Conservation (phyloP, 352 stramenopile species). For the Phytopythium boreale region DNA sequence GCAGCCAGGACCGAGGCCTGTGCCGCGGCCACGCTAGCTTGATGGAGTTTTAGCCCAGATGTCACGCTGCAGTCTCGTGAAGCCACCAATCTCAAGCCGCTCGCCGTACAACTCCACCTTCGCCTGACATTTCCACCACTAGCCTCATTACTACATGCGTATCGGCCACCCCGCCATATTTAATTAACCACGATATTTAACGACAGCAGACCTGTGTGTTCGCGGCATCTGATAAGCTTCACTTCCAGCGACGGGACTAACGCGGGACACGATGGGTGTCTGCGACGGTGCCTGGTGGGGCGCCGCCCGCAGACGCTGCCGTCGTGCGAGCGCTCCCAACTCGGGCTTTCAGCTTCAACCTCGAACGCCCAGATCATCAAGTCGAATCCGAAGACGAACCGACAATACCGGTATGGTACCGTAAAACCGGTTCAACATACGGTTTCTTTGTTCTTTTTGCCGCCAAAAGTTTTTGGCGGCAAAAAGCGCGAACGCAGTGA, state of each 20-base stretch:
- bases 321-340: too few species aligned
- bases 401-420: not conserved
- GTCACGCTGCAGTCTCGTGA: not conserved
- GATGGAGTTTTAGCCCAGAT: not conserved
- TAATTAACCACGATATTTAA: not conserved
- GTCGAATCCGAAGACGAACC: too few species aligned
- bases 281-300: too few species aligned
- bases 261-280: too few species aligned
- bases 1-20: constrained; percentile 62
- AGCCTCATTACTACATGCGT: not conserved
- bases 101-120: not conserved
- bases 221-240: too few species aligned
- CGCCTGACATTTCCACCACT: not conserved
- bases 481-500: not conserved
- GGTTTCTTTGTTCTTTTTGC: constrained; percentile 16
- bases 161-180: not conserved
- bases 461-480: constrained; percentile 29
- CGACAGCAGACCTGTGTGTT: not conserved
- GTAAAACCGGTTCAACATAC: not conserved
- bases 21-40: constrained; percentile 51
- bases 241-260: too few species aligned
- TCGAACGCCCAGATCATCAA: too few species aligned
- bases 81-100: not conserved
- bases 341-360: too few species aligned
- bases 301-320: too few species aligned